These are phyloP conservation scores for Alternaria longipes DNA, from an alignment of 2,329 filamentous ascomycete species.

Conservation along the genomic window DNA sequence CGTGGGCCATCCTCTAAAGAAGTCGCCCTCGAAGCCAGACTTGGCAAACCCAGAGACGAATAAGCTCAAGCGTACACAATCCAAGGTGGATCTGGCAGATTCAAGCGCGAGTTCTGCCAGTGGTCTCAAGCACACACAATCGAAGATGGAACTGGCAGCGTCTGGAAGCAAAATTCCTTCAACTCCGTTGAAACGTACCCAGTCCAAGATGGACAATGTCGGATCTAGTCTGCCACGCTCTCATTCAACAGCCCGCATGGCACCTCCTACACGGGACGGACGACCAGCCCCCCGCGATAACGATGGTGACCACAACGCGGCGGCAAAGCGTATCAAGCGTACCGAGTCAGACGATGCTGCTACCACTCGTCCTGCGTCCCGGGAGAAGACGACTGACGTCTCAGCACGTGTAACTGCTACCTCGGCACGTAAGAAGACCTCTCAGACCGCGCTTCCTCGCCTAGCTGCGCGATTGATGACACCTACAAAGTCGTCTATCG, in stretches of 20 bases:
- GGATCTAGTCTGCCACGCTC: constrained; percentile 45
- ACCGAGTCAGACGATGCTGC: constrained; percentile 74
- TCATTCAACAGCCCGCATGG: constrained; percentile 47
- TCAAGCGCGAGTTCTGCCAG: constrained; percentile 55
- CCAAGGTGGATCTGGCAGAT: constrained; percentile 73
- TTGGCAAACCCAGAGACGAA: constrained; percentile 51
- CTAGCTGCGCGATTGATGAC: constrained; percentile 69
- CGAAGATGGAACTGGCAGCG: constrained; percentile 72
- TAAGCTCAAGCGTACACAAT: constrained; percentile 62
- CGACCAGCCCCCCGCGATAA: constrained; percentile 37
- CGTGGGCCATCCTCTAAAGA: constrained; percentile 37
- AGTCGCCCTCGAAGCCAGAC: constrained; percentile 57
- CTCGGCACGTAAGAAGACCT: constrained; percentile 41
- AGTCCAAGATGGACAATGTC: constrained; percentile 71
- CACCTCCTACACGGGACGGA: constrained; percentile 37
- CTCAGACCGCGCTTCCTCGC: constrained; percentile 56
- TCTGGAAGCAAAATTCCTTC: constrained; percentile 55
- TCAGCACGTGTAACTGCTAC: constrained; percentile 24
- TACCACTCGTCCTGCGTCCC: constrained; percentile 67
- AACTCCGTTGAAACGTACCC: constrained; percentile 60
- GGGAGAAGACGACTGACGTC: constrained; percentile 25
- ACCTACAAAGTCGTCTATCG: constrained; percentile 79
- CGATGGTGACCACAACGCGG: constrained; percentile 50
- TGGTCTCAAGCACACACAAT: constrained; percentile 60
- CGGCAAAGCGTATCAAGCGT: constrained; percentile 76